phyloP scores from a whole-genome alignment of 2,329 filamentous ascomycete species.

The Graphiopsis chlorocephala region DNA sequence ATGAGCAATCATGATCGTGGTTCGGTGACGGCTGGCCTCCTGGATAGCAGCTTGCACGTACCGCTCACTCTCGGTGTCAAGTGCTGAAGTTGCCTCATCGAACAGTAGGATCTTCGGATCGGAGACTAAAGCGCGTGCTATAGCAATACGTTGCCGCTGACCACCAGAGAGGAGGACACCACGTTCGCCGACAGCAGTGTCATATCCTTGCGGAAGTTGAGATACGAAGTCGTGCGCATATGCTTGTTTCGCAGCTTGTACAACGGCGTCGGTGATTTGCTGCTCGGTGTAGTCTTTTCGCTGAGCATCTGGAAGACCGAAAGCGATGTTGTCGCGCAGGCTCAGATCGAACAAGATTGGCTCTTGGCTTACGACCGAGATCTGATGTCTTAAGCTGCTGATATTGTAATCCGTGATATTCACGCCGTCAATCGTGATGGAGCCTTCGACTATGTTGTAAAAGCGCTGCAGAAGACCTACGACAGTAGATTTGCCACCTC shows the following conservation, averaged over 20 bases:
- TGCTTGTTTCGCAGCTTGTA: slow-evolving; percentile 47
- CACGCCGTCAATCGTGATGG: slow-evolving; percentile 57
- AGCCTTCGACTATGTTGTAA: slow-evolving; percentile 56
- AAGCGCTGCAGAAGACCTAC: slow-evolving; percentile 52
- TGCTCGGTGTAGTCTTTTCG: slow-evolving; percentile 57
- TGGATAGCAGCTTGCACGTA: slow-evolving; percentile 51
- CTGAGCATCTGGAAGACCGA: slow-evolving; percentile 58
- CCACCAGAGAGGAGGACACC: slow-evolving; percentile 78
- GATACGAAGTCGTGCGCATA: slow-evolving; percentile 64
- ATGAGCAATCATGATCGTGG: slow-evolving; percentile 75
- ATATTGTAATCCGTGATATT: slow-evolving; percentile 60
- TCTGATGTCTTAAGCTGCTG: slow-evolving; percentile 54
- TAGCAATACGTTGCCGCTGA: slow-evolving; percentile 76
- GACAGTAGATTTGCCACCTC: slow-evolving; percentile 45
- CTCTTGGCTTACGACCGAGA: slow-evolving; percentile 67
- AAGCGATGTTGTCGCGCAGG: slow-evolving; percentile 57
- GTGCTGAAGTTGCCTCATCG: slow-evolving; percentile 74
- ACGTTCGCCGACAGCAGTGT: slow-evolving; percentile 71
- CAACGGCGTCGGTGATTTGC: slow-evolving; percentile 59
- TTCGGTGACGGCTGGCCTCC: slow-evolving; percentile 60
- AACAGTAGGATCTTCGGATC: slow-evolving; percentile 66
- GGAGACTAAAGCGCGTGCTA: slow-evolving; percentile 68
- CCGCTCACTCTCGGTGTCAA: slow-evolving; percentile 54
- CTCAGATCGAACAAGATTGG: slow-evolving; percentile 63
- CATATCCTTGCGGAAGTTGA: slow-evolving; percentile 63